phyloP scores from a whole-genome alignment of 768 basidiomycete genomes.

The Trametes punicea region DNA sequence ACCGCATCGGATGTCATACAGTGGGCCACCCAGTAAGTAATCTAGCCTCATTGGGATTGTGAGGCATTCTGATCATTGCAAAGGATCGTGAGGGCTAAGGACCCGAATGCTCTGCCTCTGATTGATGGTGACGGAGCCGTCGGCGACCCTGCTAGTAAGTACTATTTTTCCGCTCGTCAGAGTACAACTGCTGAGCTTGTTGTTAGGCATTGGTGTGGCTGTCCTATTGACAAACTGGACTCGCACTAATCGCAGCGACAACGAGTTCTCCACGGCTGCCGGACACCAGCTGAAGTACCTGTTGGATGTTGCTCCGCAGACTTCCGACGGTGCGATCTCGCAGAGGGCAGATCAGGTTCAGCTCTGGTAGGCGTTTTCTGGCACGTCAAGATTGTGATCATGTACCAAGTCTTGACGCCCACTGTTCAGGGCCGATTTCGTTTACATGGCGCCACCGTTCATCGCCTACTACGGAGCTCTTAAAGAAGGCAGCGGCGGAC shows the following conservation, averaged over 20 bases:
- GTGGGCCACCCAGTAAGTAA: slow-evolving; percentile 39
- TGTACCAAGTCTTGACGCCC: background rate
- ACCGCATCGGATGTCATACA: slow-evolving; percentile 40
- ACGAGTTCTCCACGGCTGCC: slow-evolving; percentile 41
- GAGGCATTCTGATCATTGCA: background rate
- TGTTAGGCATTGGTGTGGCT: slow-evolving; percentile 47
- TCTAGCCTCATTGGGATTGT: background rate
- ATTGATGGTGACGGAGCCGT: slow-evolving; percentile 48
- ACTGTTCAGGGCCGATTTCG: slow-evolving; percentile 49
- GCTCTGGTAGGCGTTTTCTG: slow-evolving; percentile 38
- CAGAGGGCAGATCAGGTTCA: slow-evolving; percentile 52
- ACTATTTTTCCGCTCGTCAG: background rate
- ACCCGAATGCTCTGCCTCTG: slow-evolving; percentile 38
- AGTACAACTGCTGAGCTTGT: background rate
- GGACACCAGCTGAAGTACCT: slow-evolving; percentile 47
- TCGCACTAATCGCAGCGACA: slow-evolving; percentile 31
- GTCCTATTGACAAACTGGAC: slow-evolving; percentile 56
- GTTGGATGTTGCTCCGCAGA: slow-evolving; percentile 41
- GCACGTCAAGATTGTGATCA: too few relatives aligned
- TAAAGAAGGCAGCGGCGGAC: slow-evolving; percentile 35
- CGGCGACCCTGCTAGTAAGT: slow-evolving; percentile 58
- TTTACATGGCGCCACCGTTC: slow-evolving; percentile 64
- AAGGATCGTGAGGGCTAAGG: slow-evolving; percentile 39
- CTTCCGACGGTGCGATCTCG: slow-evolving; percentile 54
- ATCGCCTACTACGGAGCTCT: slow-evolving; percentile 61